Conservation (phyloP, 75 land plant genomes). For the Ceratopteris richardii region DNA sequence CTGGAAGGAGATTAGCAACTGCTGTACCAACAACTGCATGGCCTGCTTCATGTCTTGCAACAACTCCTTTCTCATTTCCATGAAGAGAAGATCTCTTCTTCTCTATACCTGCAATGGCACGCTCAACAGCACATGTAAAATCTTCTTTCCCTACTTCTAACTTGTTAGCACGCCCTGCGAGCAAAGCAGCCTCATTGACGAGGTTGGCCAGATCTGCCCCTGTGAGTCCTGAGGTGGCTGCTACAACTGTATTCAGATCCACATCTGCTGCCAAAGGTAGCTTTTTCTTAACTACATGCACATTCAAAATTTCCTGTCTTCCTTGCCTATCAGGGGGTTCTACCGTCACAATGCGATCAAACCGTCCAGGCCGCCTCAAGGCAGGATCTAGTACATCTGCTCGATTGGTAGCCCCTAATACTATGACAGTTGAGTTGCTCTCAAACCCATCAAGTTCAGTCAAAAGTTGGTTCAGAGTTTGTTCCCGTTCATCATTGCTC, state of each 20-base stretch:
- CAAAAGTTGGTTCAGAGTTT: conserved; percentile 88
- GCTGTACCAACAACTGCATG: conserved; percentile 11
- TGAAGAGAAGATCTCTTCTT: conserved; percentile 5
- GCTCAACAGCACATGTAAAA: too few species aligned
- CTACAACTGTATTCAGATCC: conserved; percentile 61
- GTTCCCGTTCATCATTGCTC: conserved; percentile 97
- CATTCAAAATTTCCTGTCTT: conserved; percentile 81
- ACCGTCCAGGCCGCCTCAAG: too few species aligned
- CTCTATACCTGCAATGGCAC: conserved; percentile 1
- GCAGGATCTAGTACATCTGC: conserved; percentile 97
- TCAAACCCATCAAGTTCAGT: conserved; percentile 76
- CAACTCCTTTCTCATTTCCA: conserved; percentile 7
- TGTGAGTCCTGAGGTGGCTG: conserved; percentile 38
- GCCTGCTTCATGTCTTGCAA: conserved; percentile 9
- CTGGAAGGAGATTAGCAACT: conserved; percentile 8
- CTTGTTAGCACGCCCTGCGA: too few species aligned
- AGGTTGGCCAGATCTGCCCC: conserved; percentile 11
- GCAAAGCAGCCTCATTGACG: too few species aligned
- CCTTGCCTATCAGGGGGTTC: conserved; percentile 90
- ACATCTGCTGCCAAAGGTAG: conserved; percentile 65
- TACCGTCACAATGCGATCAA: too few species aligned
- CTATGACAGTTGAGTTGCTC: conserved; percentile 95
- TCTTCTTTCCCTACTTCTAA: too few species aligned
- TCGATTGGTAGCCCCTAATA: conserved; percentile 95
- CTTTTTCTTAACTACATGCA: conserved; percentile 74